Evolutionary conservation across 2,329 filamentous ascomycete genomes (phyloP).

Genomic region (Colletotrichum endophyticum): DNA sequence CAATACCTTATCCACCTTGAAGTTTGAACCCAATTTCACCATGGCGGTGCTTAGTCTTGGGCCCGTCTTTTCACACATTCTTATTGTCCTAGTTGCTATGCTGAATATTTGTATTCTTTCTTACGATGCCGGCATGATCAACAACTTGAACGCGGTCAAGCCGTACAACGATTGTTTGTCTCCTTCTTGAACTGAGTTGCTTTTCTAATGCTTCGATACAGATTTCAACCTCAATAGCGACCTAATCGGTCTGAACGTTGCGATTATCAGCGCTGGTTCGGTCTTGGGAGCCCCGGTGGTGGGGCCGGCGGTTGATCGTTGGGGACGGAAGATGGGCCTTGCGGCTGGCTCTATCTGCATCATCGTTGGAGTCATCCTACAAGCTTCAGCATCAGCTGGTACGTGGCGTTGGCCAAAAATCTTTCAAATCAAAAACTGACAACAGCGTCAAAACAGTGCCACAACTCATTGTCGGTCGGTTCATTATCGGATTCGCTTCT

Average conservation of each 20-base stretch:
- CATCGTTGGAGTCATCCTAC: not conserved
- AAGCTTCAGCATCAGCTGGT: not conserved
- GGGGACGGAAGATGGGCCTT: not conserved
- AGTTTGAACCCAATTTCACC: not conserved
- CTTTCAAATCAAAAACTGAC: not conserved
- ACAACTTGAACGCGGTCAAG: not conserved
- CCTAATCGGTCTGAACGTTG: not conserved
- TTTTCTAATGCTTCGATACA: not conserved
- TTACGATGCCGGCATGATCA: not conserved
- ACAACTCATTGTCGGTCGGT: not conserved
- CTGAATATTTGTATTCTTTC: not conserved
- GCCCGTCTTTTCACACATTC: not conserved
- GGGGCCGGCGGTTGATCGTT: not conserved
- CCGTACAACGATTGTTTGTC: not conserved
- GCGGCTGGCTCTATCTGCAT: not conserved
- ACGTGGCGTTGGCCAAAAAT: not conserved
- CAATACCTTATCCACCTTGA: not conserved
- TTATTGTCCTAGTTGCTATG: not conserved
- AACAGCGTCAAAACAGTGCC: not conserved
- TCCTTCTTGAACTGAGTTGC: not conserved
- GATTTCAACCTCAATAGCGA: not conserved
- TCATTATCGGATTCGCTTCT: not conserved
- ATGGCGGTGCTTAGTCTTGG: not conserved
- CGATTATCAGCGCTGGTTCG: not conserved
- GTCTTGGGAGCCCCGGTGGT: not conserved